phyloP scores from a whole-genome alignment of 1,284 basidiomycete species.

The Trametes polyzona region DNA sequence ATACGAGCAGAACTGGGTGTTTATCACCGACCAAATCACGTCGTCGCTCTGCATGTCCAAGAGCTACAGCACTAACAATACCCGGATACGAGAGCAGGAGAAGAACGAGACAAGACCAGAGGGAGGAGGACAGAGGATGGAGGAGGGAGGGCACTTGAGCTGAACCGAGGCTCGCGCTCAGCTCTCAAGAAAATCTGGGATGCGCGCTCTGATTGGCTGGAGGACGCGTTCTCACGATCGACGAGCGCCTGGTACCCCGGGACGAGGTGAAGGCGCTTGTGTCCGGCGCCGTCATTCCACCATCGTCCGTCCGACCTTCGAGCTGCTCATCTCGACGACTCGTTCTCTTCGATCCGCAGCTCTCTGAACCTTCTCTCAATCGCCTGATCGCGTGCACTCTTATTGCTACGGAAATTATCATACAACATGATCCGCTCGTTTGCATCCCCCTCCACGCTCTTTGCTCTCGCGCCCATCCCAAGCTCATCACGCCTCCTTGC shows the following conservation, averaged over 20 bases:
- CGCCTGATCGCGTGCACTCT: too few species aligned
- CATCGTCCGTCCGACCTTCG: background rate
- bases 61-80: background rate
- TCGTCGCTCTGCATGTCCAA: slow-evolving; percentile 85
- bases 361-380: too few species aligned
- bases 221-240: slow-evolving; percentile 10
- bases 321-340: background rate
- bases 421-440: slow-evolving; percentile 17
- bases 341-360: background rate
- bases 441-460: background rate
- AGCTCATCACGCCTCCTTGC: slow-evolving; percentile 1
- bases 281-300: background rate
- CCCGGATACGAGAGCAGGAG: background rate
- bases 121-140: background rate
- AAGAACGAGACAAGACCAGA: background rate
- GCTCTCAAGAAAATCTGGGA: slow-evolving; percentile 27
- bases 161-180: background rate
- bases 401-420: background rate
- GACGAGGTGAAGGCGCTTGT: background rate
- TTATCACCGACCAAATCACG: slow-evolving; percentile 95
- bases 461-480: background rate
- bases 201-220: slow-evolving; percentile 21
- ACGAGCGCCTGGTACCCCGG: background rate
- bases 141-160: background rate
- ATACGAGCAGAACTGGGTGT: slow-evolving; percentile 93